Conservation (phyloP, 1,284 basidiomycete genomes). For the Ganoderma boninense region DNA sequence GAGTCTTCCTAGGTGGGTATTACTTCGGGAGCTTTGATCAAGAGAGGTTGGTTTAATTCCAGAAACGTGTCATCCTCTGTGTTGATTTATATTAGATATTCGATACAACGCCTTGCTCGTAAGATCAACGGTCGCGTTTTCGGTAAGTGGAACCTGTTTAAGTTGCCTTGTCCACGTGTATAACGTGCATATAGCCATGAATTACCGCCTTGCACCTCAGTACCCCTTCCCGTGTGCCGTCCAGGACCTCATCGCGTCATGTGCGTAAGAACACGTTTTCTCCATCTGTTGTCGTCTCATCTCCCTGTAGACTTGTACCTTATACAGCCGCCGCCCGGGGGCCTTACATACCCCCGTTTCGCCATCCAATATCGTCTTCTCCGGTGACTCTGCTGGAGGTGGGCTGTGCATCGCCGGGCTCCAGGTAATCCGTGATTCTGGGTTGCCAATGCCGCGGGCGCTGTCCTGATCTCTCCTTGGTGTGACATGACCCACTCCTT, state of each 20-base stretch:
- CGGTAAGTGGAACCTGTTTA: constrained; percentile 50
- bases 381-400: constrained; percentile 96
- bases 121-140: constrained; percentile 92
- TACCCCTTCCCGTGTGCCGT: constrained; percentile 97
- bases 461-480: constrained; percentile 89
- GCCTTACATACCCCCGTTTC: constrained; percentile 82
- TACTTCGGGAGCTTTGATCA: constrained; percentile 86
- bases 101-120: constrained; percentile 86
- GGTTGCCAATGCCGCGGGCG: constrained; percentile 88
- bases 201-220: constrained; percentile 92
- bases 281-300: constrained; percentile 3
- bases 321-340: constrained; percentile 68
- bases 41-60: constrained; percentile 58
- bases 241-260: constrained; percentile 88
- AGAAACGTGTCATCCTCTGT: constrained; percentile 20
- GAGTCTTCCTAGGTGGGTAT: constrained; percentile 66
- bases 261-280: constrained; percentile 47
- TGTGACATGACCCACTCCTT: constrained; percentile 96
- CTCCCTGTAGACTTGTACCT: constrained; percentile 69
- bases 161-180: not conserved
- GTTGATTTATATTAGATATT: constrained; percentile 59
- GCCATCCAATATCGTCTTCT: constrained; percentile 85
- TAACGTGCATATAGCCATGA: constrained; percentile 65
- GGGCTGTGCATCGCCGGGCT: constrained; percentile 87
- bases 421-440: constrained; percentile 91